phyloP scores from a whole-genome alignment of 441 rosid genomes.

The Adansonia rubrostipa region DNA sequence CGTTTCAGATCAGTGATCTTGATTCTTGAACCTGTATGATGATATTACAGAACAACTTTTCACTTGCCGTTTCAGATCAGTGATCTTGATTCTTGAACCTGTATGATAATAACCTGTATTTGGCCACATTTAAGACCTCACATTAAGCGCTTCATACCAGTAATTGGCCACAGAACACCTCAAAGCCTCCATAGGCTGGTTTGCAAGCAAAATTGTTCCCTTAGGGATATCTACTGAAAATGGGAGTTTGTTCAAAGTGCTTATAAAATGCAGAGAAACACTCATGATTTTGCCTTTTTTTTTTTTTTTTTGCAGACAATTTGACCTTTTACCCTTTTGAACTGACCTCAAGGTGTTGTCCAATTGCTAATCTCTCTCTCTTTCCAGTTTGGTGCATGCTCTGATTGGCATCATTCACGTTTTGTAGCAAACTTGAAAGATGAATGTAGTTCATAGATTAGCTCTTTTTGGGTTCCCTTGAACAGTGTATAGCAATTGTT shows the following conservation, averaged over 20 bases:
- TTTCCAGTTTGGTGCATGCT: neutral
- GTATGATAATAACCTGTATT: neutral
- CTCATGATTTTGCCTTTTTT: too few species aligned
- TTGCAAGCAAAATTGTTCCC: too few species aligned
- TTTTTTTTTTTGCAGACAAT: neutral
- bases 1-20: neutral
- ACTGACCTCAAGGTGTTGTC: too few species aligned
- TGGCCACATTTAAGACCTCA: too few species aligned
- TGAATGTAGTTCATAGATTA: neutral
- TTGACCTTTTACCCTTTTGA: neutral
- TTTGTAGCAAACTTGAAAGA: neutral
- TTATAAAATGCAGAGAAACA: too few species aligned
- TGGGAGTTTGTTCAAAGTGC: too few species aligned
- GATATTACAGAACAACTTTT: too few species aligned
- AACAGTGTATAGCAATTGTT: neutral
- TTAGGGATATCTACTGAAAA: too few species aligned
- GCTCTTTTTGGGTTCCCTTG: neutral
- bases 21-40: neutral
- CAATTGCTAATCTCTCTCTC: too few species aligned
- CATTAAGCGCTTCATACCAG: neutral
- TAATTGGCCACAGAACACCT: neutral
- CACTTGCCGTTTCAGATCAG: neutral
- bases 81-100: conserved; percentile 3
- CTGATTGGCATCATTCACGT: neutral
- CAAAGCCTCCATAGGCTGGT: neutral